phyloP scores from a whole-genome alignment of 495 filamentous ascomycete species.

The Delitschia confertaspora region DNA sequence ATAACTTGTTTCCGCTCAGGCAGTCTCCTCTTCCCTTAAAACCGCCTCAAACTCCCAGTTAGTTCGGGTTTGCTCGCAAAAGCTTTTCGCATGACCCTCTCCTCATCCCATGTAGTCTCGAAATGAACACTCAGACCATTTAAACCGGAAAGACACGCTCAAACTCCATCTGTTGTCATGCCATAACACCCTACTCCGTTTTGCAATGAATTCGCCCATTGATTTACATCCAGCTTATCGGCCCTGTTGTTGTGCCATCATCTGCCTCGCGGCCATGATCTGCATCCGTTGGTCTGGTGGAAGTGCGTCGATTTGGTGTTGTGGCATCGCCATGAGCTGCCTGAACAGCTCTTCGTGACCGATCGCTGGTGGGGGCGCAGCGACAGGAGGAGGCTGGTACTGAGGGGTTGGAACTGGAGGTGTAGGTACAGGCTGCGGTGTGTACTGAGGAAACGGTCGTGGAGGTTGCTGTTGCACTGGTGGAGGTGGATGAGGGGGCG shows the following conservation, averaged over 20 bases:
- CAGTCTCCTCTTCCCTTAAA: too few relatives aligned
- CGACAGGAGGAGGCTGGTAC: constrained; percentile 38
- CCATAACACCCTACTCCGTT: too few relatives aligned
- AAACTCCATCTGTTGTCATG: too few relatives aligned
- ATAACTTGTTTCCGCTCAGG: too few relatives aligned
- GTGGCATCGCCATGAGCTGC: constrained; percentile 66
- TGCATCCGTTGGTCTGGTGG: constrained; percentile 65
- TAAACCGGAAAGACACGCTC: too few relatives aligned
- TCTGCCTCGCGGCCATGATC: constrained; percentile 59
- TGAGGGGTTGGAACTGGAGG: constrained; percentile 47
- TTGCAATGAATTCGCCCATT: too few relatives aligned
- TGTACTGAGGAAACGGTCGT: constrained; percentile 20
- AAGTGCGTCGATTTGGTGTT: constrained; percentile 64
- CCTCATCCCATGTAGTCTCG: too few relatives aligned
- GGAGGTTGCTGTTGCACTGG: constrained; percentile 28
- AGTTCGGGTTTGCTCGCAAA: too few relatives aligned
- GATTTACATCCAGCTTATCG: too few relatives aligned
- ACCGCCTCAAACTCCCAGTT: too few relatives aligned
- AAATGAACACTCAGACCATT: too few relatives aligned
- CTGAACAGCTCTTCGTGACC: constrained; percentile 49
- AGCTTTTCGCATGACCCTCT: too few relatives aligned
- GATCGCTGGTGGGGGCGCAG: constrained; percentile 26
- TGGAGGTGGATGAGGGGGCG: constrained; percentile 22
- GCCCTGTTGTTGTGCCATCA: constrained; percentile 40
- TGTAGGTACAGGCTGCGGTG: constrained; percentile 38